Evolutionary conservation across 2,329 filamentous ascomycete species (phyloP).

Genomic region (Cytospora chrysosperma): DNA sequence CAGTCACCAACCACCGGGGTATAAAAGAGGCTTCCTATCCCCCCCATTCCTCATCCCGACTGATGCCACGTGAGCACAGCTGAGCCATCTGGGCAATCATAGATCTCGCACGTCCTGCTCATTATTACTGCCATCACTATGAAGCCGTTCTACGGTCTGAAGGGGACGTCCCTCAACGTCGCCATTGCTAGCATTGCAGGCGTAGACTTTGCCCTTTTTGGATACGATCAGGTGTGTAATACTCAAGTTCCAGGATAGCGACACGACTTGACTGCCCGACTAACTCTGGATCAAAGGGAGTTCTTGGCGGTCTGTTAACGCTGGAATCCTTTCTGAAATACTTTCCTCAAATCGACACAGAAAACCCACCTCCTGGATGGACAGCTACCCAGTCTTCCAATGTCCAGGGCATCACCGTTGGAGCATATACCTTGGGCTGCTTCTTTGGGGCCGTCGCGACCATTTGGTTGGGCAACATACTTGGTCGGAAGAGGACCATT

Average conservation of each 20-base stretch:
- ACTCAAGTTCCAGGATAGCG: background rate
- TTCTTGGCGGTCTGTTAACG: slow-evolving; percentile 16
- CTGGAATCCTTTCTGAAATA: slow-evolving; percentile 19
- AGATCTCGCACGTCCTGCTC: no score
- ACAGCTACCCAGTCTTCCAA: slow-evolving; percentile 20
- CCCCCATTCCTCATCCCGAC: background rate
- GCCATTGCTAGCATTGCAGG: slow-evolving; percentile 24
- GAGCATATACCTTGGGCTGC: slow-evolving; percentile 24
- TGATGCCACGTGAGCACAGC: no score
- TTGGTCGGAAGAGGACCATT: slow-evolving; percentile 23
- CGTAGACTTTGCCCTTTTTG: slow-evolving; percentile 25
- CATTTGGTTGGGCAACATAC: slow-evolving; percentile 23
- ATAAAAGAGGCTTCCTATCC: no score
- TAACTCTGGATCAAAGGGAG: background rate
- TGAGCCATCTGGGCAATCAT: no score
- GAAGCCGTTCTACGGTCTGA: slow-evolving; percentile 23
- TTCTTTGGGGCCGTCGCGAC: slow-evolving; percentile 25
- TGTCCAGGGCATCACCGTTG: slow-evolving; percentile 25
- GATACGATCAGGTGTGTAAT: slow-evolving; percentile 22
- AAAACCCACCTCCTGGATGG: slow-evolving; percentile 20
- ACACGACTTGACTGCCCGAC: background rate
- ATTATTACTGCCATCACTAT: slow-evolving; percentile 2
- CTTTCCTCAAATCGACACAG: slow-evolving; percentile 22
- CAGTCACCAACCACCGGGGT: background rate
- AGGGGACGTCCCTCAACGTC: slow-evolving; percentile 21